Percentiles rank a stretch among this genome's conserved stretches.
Evolutionary conservation across 495 filamentous ascomycete genomes (phyloP).

Genomic region (Pyronema omphalodes): DNA sequence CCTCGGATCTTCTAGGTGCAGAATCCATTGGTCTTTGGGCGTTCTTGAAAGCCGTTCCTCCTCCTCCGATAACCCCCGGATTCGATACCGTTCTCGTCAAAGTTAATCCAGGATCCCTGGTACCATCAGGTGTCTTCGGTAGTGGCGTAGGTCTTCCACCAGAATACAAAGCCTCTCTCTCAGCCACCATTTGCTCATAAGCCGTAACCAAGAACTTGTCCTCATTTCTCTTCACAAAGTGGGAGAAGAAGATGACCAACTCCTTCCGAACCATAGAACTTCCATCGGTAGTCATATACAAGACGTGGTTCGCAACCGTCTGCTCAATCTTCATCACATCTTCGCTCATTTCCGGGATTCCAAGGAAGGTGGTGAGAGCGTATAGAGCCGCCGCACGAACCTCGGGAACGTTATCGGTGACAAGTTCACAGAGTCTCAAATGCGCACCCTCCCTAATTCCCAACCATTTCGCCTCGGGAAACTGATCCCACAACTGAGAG

Average conservation of each 20-base stretch:
- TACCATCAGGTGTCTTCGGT: not conserved
- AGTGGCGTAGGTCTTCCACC: conserved; percentile 5
- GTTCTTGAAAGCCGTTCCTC: conserved; percentile 6
- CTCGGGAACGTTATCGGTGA: conserved; percentile 81
- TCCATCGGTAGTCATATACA: conserved; percentile 78
- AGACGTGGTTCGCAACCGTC: conserved; percentile 60
- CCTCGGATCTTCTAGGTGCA: conserved; percentile 43
- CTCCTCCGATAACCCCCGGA: conserved; percentile 13
- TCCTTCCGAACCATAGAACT: conserved; percentile 87
- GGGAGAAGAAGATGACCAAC: conserved; percentile 79
- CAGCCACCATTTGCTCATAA: conserved; percentile 76
- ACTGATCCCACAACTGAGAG: conserved; percentile 84
- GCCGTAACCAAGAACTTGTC: conserved; percentile 82
- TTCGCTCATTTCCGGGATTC: conserved; percentile 79
- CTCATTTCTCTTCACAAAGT: conserved; percentile 78
- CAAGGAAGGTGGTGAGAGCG: conserved; percentile 80
- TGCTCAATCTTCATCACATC: conserved; percentile 84
- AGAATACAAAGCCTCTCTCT: conserved; percentile 40
- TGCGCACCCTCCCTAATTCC: conserved; percentile 71
- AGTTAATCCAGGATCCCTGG: not conserved
- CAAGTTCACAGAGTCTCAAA: conserved; percentile 55
- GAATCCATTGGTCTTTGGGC: conserved; percentile 12
- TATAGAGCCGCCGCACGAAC: conserved; percentile 85
- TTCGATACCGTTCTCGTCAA: conserved; percentile 12
- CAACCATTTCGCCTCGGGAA: conserved; percentile 82